Conservation (phyloP, 257 asterid species). For the Lantana camara region DNA sequence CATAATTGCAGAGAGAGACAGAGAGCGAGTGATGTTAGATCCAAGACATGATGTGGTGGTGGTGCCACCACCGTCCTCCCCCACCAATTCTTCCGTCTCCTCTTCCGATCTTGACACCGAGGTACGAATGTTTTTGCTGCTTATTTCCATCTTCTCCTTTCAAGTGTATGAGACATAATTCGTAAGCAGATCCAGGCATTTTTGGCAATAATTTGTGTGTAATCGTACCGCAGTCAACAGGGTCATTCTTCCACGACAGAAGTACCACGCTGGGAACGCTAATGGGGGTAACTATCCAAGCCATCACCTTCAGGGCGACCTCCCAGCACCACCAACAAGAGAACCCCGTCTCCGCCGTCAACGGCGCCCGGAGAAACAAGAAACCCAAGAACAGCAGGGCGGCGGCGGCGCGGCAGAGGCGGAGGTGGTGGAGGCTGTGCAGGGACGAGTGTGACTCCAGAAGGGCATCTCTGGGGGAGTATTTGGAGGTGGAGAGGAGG, state of each 20-base stretch:
- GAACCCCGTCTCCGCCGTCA: conserved; percentile 35
- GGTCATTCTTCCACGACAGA: conserved; percentile 95
- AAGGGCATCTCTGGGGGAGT: conserved; percentile 83
- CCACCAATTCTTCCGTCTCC: conserved; percentile 79
- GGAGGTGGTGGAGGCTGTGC: conserved; percentile 93
- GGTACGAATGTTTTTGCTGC: conserved; percentile 42
- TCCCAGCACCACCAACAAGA: conserved; percentile 61
- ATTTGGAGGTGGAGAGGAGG: conserved; percentile 85
- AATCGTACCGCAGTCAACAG: conserved; percentile 69
- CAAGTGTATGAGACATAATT: not conserved
- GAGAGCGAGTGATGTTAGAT: conserved; percentile 55
- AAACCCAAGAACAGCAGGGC: conserved; percentile 49
- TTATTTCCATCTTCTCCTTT: not conserved
- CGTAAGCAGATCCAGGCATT: not conserved
- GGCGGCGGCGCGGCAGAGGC: conserved; percentile 52
- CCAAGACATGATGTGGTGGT: conserved; percentile 64
- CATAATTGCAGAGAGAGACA: not conserved
- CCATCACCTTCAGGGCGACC: conserved; percentile 69
- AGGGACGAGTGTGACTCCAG: conserved; percentile 61
- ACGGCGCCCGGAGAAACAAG: conserved; percentile 43
- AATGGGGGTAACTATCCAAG: conserved; percentile 87
- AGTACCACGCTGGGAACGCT: conserved; percentile 83
- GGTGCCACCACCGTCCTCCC: conserved; percentile 72
- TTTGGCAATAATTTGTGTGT: not conserved
- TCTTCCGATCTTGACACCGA: conserved; percentile 98